Evolutionary conservation across 169 alveolate species (phyloP).

Genomic region (Plasmodium sp.): DNA sequence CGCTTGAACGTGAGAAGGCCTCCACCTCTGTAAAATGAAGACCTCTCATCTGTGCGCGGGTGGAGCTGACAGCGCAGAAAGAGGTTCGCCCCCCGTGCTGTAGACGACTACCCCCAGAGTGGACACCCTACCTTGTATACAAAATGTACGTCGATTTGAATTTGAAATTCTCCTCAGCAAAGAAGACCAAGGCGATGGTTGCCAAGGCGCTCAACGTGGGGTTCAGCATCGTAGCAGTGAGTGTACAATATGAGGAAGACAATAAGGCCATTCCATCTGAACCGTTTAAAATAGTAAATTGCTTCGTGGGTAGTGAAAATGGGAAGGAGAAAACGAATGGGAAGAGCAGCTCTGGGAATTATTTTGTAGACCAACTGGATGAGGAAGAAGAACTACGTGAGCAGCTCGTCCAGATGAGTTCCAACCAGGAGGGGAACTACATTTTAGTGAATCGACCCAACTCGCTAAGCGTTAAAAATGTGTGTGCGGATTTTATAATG

Average conservation of each 20-base stretch:
- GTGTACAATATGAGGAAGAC: not conserved
- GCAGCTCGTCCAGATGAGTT: slow-evolving; percentile 13
- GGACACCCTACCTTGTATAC: not conserved
- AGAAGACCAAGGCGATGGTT: slow-evolving; percentile 8
- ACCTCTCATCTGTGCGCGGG: not conserved
- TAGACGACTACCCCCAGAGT: not conserved
- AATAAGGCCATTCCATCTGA: not conserved
- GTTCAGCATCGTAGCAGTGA: slow-evolving; percentile 51
- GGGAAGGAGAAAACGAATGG: not conserved
- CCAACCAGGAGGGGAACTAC: slow-evolving; percentile 5
- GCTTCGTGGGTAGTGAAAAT: not conserved
- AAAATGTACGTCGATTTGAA: slow-evolving; percentile 54
- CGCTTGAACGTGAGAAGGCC: not conserved
- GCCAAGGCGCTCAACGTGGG: slow-evolving; percentile 41
- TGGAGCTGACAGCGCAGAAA: not conserved
- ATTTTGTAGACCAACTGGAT: slow-evolving; percentile 21
- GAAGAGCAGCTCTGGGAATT: not conserved
- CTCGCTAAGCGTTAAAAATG: slow-evolving; percentile 24
- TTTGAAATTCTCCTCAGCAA: not conserved
- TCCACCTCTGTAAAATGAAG: not conserved
- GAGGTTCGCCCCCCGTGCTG: not conserved
- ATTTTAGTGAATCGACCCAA: slow-evolving; percentile 44
- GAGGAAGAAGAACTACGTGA: slow-evolving; percentile 12
- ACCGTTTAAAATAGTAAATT: slow-evolving; percentile 29
- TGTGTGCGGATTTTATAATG: slow-evolving; percentile 69